phyloP scores from a whole-genome alignment of 306 rosid species.

The Citrullus mucosospermus region DNA sequence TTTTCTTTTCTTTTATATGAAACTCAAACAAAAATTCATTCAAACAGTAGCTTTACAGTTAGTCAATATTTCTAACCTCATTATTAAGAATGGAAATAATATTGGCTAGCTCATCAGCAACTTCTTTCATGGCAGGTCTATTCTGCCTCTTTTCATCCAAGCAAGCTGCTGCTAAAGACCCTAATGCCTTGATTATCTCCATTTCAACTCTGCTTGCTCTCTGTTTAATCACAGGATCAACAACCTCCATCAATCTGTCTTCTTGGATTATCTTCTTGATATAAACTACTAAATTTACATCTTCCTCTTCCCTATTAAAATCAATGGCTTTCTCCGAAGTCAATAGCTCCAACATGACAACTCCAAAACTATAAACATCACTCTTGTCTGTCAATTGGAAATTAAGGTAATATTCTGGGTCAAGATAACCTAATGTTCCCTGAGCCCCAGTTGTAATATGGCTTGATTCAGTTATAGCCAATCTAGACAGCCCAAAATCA shows the following conservation, averaged over 20 bases:
- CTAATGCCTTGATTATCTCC: slow-evolving; percentile 67
- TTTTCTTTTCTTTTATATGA: not conserved
- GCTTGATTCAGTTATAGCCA: slow-evolving; percentile 66
- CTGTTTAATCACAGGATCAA: slow-evolving; percentile 43
- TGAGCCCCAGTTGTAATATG: slow-evolving; percentile 79
- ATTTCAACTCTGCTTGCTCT: slow-evolving; percentile 41
- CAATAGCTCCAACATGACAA: slow-evolving; percentile 58
- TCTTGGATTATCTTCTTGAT: slow-evolving; percentile 42
- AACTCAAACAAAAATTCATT: not conserved
- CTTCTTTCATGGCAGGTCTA: slow-evolving; percentile 79
- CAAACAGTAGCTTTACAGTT: not conserved
- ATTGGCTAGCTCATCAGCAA: slow-evolving; percentile 57
- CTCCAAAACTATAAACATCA: slow-evolving; percentile 68
- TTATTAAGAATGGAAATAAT: slow-evolving; percentile 31
- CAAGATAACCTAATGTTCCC: slow-evolving; percentile 71
- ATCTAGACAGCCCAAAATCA: slow-evolving; percentile 56
- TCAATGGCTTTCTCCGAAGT: slow-evolving; percentile 77
- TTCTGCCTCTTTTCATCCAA: slow-evolving; percentile 80
- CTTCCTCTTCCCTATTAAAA: slow-evolving; percentile 49
- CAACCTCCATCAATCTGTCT: slow-evolving; percentile 45
- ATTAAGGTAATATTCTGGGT: slow-evolving; percentile 63
- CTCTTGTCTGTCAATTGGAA: slow-evolving; percentile 65
- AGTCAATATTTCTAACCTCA: not conserved
- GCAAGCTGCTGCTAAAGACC: slow-evolving; percentile 61
- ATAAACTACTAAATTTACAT: slow-evolving; percentile 66